Evolutionary conservation across 768 basidiomycete genomes (phyloP).

Genomic region (Amanita rubescens): DNA sequence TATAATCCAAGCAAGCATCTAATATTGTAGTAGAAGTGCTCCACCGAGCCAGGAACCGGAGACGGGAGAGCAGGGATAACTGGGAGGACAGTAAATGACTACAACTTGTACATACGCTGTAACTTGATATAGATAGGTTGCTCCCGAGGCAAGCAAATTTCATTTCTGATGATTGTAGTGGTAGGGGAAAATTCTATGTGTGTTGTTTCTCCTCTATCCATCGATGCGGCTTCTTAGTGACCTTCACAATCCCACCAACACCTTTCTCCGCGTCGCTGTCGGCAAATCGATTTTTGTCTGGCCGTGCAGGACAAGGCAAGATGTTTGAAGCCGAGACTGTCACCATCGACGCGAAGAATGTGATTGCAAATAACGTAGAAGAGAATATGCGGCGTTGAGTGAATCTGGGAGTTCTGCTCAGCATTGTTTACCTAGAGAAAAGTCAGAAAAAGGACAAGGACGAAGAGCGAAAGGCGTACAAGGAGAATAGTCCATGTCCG

Average conservation of each 20-base stretch:
- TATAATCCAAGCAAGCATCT: background rate
- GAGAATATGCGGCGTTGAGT: conserved; percentile 66
- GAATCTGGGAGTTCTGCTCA: conserved; percentile 51
- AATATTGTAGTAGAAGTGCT: conserved; percentile 38
- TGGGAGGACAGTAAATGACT: conserved; percentile 17
- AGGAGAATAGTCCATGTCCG: conserved; percentile 21
- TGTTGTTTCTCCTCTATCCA: conserved; percentile 77
- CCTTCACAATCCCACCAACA: conserved; percentile 28
- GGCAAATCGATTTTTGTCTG: conserved; percentile 47
- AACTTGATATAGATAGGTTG: background rate
- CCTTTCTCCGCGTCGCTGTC: conserved; percentile 36
- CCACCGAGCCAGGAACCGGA: conserved; percentile 55
- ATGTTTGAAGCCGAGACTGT: conserved; percentile 78
- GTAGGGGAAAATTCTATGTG: background rate
- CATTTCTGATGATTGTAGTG: background rate
- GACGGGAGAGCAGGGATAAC: conserved; percentile 34
- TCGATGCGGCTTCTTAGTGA: conserved; percentile 55
- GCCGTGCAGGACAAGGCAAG: conserved; percentile 73
- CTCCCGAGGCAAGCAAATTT: background rate
- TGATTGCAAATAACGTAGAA: conserved; percentile 73
- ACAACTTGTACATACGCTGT: background rate
- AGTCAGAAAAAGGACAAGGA: background rate
- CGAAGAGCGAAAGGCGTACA: conserved; percentile 7
- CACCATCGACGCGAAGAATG: conserved; percentile 68
- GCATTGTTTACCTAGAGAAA: conserved; percentile 39